phyloP scores from a whole-genome alignment of 805 yeast genomes.

The Candida railenensis region DNA sequence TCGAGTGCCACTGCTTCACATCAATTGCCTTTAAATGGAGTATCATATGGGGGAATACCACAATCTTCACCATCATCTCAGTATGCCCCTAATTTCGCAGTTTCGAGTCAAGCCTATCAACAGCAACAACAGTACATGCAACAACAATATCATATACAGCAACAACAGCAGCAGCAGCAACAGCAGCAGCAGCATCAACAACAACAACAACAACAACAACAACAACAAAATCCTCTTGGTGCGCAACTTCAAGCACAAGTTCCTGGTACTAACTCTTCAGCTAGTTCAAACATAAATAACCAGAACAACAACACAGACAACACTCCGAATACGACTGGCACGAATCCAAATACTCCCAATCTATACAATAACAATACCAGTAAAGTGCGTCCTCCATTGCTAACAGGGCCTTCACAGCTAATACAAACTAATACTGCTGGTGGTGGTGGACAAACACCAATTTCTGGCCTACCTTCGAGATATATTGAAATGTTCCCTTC shows the following conservation, averaged over 20 bases:
- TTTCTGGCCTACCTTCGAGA: slow-evolving; percentile 68
- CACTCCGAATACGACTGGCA: not conserved
- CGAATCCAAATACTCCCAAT: slow-evolving; percentile 6
- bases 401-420: slow-evolving; percentile 1
- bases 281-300: slow-evolving; percentile 16
- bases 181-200: slow-evolving; percentile 11
- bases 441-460: slow-evolving; percentile 64
- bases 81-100: slow-evolving; percentile 19
- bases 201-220: slow-evolving; percentile 15
- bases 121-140: slow-evolving; percentile 27
- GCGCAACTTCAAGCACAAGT: slow-evolving; percentile 18
- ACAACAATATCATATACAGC: slow-evolving; percentile 18
- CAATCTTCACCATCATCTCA: slow-evolving; percentile 21
- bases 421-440: slow-evolving; percentile 24
- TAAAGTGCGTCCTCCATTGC: slow-evolving; percentile 9
- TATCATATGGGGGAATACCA: slow-evolving; percentile 23
- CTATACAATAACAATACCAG: slow-evolving; percentile 2
- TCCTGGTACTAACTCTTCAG: slow-evolving; percentile 23
- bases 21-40: slow-evolving; percentile 25
- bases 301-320: slow-evolving; percentile 20
- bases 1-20: slow-evolving; percentile 37
- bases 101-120: slow-evolving; percentile 34
- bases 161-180: slow-evolving; percentile 13
- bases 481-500: slow-evolving; percentile 78
- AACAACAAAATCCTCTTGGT: not conserved